phyloP scores from a whole-genome alignment of 495 filamentous ascomycete genomes.

The Ramalina intermedia region DNA sequence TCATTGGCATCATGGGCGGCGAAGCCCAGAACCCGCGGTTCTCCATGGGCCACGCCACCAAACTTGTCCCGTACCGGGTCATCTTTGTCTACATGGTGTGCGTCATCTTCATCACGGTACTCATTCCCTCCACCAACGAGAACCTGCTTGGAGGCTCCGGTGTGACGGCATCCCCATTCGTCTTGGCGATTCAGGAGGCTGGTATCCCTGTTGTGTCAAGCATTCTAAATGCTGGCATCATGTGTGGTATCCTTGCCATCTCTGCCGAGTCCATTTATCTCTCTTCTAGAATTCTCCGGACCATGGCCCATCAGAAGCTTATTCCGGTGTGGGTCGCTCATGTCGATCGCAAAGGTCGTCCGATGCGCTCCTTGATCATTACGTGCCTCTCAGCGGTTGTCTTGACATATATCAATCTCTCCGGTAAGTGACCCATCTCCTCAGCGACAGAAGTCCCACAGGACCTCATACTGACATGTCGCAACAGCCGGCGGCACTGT shows the following conservation, averaged over 20 bases:
- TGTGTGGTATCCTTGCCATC: conserved; percentile 20
- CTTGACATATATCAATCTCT: conserved; percentile 19
- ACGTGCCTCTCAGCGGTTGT: conserved; percentile 14
- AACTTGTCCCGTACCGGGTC: conserved; percentile 20
- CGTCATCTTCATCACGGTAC: conserved; percentile 17
- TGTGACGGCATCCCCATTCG: conserved; percentile 24
- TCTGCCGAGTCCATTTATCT: conserved; percentile 20
- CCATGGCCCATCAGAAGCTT: conserved; percentile 17
- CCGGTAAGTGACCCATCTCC: conserved; percentile 1
- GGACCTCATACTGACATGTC: background rate
- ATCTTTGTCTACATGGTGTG: conserved; percentile 19
- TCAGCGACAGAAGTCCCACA: background rate
- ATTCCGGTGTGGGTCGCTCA: conserved; percentile 13
- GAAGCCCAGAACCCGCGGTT: conserved; percentile 18
- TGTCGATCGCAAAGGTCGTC: conserved; percentile 19
- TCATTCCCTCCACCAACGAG: conserved; percentile 19
- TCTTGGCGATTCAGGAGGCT: conserved; percentile 20
- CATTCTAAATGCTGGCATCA: conserved; percentile 21
- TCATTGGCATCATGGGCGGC: conserved; percentile 14
- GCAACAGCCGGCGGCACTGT: conserved; percentile 9
- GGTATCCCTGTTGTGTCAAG: conserved; percentile 17
- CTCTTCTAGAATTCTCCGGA: conserved; percentile 12
- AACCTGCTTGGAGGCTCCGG: conserved; percentile 16
- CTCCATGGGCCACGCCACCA: conserved; percentile 18
- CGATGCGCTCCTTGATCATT: conserved; percentile 12